A percentile compares a stretch with the other conserved stretches of the same genome.
Evolutionary conservation across 257 asterid species (phyloP).

Genomic region (Lithospermum erythrorhizon): DNA sequence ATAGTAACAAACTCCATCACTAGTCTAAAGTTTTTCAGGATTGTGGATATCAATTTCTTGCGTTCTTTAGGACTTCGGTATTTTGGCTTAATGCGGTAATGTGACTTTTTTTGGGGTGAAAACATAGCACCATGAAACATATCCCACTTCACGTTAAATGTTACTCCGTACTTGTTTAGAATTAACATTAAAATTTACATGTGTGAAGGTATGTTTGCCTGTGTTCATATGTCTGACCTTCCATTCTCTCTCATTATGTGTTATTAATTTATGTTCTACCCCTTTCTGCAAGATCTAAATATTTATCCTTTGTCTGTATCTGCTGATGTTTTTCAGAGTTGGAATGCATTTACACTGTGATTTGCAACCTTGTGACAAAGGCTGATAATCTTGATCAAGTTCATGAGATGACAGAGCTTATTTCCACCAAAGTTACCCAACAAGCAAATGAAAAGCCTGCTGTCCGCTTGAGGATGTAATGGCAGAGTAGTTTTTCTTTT

Average conservation of each 20-base stretch:
- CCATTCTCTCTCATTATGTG: too few species aligned
- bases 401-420: conserved; percentile 69
- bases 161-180: too few species aligned
- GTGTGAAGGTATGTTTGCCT: neutral
- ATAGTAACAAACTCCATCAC: too few species aligned
- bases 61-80: neutral
- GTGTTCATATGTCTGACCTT: neutral
- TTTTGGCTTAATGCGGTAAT: neutral
- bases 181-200: too few species aligned
- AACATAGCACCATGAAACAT: neutral
- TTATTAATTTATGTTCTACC: conserved; percentile 10
- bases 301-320: neutral
- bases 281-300: neutral
- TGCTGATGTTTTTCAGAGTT: conserved; percentile 37
- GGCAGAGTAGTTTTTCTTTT: neutral
- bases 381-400: conserved; percentile 63
- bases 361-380: conserved; percentile 83
- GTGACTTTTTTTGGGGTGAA: too few species aligned
- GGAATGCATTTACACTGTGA: conserved; percentile 74
- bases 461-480: conserved; percentile 76
- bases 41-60: too few species aligned
- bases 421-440: conserved; percentile 61
- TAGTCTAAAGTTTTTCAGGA: too few species aligned
- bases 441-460: conserved; percentile 71
- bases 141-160: neutral